Conservation (phyloP, 495 filamentous ascomycete genomes). For the Penicillium salamii region DNA sequence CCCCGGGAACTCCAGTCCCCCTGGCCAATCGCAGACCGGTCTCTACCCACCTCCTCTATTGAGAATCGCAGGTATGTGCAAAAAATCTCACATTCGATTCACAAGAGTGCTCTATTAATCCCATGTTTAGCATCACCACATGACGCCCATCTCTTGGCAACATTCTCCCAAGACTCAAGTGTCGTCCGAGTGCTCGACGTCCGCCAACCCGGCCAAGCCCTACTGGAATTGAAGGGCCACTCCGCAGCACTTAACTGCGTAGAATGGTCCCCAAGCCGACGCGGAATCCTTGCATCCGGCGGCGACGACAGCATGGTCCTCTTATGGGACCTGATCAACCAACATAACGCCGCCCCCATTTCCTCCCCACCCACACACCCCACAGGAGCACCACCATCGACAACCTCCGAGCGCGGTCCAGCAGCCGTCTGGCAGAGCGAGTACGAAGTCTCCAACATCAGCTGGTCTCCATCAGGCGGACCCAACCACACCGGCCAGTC, state of each 20-base stretch:
- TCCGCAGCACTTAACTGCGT: constrained; percentile 81
- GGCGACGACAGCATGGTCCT: constrained; percentile 89
- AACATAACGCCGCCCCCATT: constrained; percentile 53
- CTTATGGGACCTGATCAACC: constrained; percentile 88
- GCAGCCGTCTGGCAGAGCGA: constrained; percentile 90
- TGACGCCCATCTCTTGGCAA: constrained; percentile 92
- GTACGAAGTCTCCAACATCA: constrained; percentile 92
- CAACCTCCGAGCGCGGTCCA: constrained; percentile 57
- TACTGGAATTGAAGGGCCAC: constrained; percentile 94
- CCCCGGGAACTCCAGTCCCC: constrained; percentile 57
- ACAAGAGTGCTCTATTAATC: background rate
- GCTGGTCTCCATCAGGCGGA: constrained; percentile 83
- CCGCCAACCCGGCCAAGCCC: constrained; percentile 90
- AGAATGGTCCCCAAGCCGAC: constrained; percentile 87
- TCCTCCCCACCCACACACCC: constrained; percentile 28
- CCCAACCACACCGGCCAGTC: constrained; percentile 60
- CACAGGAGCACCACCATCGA: constrained; percentile 32
- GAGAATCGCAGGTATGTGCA: constrained; percentile 71
- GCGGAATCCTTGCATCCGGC: constrained; percentile 87
- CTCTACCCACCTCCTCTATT: constrained; percentile 80
- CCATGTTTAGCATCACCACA: constrained; percentile 75
- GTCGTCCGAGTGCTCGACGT: constrained; percentile 95
- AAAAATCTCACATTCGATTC: too few species aligned
- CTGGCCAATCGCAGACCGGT: constrained; percentile 70
- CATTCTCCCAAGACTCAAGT: constrained; percentile 90